Evolutionary conservation across 805 yeast genomes (phyloP), one percentile per base, ranked within the genome.

Genomic region (Wickerhamiella occidentalis): DNA sequence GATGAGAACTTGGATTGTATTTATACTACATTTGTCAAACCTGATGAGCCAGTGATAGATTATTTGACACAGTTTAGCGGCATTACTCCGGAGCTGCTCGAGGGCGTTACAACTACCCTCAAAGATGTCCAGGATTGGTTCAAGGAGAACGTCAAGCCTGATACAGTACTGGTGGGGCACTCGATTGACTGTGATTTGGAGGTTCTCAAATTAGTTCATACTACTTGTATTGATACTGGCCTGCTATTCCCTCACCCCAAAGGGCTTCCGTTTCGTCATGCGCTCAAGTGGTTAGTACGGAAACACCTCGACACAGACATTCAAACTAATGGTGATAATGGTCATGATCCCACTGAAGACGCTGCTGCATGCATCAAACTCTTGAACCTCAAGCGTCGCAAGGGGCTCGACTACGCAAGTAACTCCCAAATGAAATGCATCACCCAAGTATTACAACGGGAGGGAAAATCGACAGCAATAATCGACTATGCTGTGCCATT

Each of bases 261-360:
- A 9, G 49, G 49, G 0, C 81, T 81, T 0, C 94, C 95, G 0
- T 73, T 73, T 53, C 83, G 79, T 59, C 90, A 95, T 1, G 75
- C 94, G 0, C 70, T 90, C 52, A 80, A 75, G 60, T 79, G 79
- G 69, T 68, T 92, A n/a, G 71, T 87, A 1, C 65, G 70, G 9
- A 74, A 71, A 50, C 76, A 72, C 60, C 65, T 88, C 35, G 64
- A 70, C 17, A 65, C 74, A 45, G 66, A 63, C 0, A 90, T 90
- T 47, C 97, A 92, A 63, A 42, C 25, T 9, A 66, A 65, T 22
- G 80, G 82, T n/a, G 72, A 71, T 22, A 55, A 52, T 3, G 95
- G 94, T 1, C 97, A 90, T 64, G 83, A 88, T 48, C 82, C 97
- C 0, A 72, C 82, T 3, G 95, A 85, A 61, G 98, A 90, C 61